These are phyloP conservation scores for Puccinia polysora DNA, from an alignment of 1,284 basidiomycete genomes.

Conservation along the genomic window DNA sequence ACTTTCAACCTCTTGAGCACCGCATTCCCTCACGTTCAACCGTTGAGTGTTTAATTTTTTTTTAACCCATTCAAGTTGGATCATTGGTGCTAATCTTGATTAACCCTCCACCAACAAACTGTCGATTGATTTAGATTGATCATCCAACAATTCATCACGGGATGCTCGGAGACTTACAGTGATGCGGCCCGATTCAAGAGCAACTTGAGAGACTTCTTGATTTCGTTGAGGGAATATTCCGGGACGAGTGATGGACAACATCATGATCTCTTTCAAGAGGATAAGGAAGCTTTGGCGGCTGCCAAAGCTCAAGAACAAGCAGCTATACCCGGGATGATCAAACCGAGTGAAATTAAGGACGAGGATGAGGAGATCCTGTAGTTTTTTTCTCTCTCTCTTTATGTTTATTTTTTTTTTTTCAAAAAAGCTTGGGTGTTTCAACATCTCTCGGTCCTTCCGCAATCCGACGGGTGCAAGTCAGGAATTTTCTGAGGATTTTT, in stretches of 20 bases:
- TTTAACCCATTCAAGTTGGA: no score
- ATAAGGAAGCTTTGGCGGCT: slow-evolving; percentile 81
- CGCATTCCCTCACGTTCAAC: slow-evolving; percentile 83
- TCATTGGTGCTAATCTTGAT: no score
- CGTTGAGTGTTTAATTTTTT: slow-evolving; percentile 45
- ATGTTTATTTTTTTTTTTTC: background rate
- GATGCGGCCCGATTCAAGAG: slow-evolving; percentile 93
- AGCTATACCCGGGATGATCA: slow-evolving; percentile 96
- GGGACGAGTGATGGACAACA: slow-evolving; percentile 62
- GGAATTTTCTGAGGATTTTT: no score
- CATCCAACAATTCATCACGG: slow-evolving; percentile 72
- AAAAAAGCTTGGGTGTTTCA: no score
- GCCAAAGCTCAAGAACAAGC: slow-evolving; percentile 71
- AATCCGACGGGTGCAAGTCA: no score
- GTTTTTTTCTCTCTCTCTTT: background rate
- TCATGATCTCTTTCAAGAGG: slow-evolving; percentile 82
- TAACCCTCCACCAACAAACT: background rate
- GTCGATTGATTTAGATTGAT: slow-evolving; percentile 54
- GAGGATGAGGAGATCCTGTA: slow-evolving; percentile 69
- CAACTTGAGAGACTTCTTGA: slow-evolving; percentile 65
- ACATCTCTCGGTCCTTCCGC: no score
- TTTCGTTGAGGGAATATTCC: slow-evolving; percentile 68
- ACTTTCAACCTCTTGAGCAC: slow-evolving; percentile 76
- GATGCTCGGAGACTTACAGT: slow-evolving; percentile 75
- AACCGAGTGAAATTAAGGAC: slow-evolving; percentile 81